phyloP scores from a whole-genome alignment of 2,329 filamentous ascomycete species.

The Colletotrichum echinochloae region DNA sequence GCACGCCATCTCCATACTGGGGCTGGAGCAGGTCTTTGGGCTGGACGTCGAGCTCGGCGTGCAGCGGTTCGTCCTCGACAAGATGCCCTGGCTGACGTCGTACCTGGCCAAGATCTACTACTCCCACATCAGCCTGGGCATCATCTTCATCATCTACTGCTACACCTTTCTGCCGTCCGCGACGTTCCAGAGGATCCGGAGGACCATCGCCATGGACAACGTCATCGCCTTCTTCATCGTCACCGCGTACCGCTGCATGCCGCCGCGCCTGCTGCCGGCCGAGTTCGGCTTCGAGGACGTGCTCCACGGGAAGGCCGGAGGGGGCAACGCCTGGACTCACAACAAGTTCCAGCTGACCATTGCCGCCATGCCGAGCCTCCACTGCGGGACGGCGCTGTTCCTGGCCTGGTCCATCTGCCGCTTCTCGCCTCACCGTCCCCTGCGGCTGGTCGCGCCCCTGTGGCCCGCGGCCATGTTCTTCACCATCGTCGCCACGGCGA shows the following conservation, averaged over 20 bases:
- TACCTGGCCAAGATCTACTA: conserved; percentile 58
- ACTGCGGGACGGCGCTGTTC: conserved; percentile 57
- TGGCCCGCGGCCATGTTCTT: conserved; percentile 58
- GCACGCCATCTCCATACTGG: conserved; percentile 56
- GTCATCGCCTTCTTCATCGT: conserved; percentile 61
- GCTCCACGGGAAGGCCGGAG: conserved; percentile 50
- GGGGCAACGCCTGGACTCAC: conserved; percentile 54
- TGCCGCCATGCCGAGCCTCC: conserved; percentile 62
- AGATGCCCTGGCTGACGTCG: conserved; percentile 52
- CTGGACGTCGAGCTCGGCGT: conserved; percentile 55
- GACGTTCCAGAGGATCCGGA: conserved; percentile 56
- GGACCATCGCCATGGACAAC: conserved; percentile 62
- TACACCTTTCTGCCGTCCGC: conserved; percentile 58
- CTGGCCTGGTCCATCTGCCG: conserved; percentile 50
- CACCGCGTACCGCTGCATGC: conserved; percentile 60
- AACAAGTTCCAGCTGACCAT: conserved; percentile 61
- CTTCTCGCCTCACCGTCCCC: conserved; percentile 55
- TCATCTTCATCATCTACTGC: conserved; percentile 60
- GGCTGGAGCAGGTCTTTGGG: conserved; percentile 51
- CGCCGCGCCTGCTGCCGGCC: conserved; percentile 59
- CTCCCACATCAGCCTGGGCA: conserved; percentile 59
- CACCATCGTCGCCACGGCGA: conserved; percentile 55
- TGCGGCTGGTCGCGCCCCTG: conserved; percentile 53
- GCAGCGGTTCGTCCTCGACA: conserved; percentile 54
- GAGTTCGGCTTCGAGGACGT: conserved; percentile 62